phyloP scores from a whole-genome alignment of 345 rosid species.

The Lenwebbia sp. region DNA sequence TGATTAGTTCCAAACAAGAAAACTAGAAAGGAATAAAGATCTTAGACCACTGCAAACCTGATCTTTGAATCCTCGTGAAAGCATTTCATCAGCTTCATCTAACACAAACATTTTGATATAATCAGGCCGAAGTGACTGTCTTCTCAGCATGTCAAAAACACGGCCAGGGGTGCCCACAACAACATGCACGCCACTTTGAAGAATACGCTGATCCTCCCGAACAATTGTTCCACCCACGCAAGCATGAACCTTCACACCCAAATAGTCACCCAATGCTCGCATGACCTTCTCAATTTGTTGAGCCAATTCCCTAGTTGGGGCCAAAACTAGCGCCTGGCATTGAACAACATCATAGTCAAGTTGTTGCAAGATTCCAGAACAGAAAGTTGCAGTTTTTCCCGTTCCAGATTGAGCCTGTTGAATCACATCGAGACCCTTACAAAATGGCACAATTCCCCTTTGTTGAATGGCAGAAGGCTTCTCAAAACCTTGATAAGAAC shows the following conservation, averaged over 20 bases:
- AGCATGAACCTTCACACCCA: constrained; percentile 88
- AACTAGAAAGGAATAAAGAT: neutral
- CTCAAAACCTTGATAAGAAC: constrained; percentile 48
- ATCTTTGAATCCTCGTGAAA: constrained; percentile 91
- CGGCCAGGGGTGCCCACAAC: constrained; percentile 98
- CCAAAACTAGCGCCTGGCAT: constrained; percentile 83
- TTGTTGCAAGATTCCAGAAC: constrained; percentile 89
- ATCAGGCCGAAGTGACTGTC: constrained; percentile 81
- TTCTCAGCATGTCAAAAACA: constrained; percentile 87
- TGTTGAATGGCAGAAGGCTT: constrained; percentile 98
- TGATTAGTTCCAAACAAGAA: neutral
- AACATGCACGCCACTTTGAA: constrained; percentile 88
- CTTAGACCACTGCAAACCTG: constrained; percentile 34
- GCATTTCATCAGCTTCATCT: constrained; percentile 98
- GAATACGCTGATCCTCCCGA: constrained; percentile 82
- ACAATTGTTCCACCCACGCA: constrained; percentile 97
- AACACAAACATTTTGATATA: constrained; percentile 77
- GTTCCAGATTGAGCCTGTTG: constrained; percentile 98
- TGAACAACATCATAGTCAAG: constrained; percentile 56
- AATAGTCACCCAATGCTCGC: constrained; percentile 90
- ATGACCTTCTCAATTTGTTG: constrained; percentile 96
- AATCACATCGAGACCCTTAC: constrained; percentile 90
- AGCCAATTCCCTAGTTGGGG: constrained; percentile 88
- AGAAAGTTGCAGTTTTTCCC: constrained; percentile 89
- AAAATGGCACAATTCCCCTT: constrained; percentile 87